Conservation (phyloP, 2,329 filamentous ascomycete genomes). For the Fusarium xyrophilum region DNA sequence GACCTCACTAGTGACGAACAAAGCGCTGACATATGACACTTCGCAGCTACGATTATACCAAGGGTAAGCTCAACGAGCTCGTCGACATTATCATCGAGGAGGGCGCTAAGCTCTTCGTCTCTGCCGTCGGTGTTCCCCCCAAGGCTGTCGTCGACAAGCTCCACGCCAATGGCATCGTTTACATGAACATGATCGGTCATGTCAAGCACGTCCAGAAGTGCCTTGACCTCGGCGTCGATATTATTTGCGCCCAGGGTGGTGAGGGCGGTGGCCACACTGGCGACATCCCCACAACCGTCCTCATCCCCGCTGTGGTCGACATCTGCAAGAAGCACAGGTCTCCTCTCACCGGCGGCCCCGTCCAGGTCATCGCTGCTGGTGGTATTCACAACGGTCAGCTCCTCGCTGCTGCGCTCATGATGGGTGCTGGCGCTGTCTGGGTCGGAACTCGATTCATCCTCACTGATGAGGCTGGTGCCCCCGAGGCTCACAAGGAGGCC, state of each 20-base stretch:
- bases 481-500: slow-evolving; percentile 92
- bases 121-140: slow-evolving; percentile 92
- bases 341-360: slow-evolving; percentile 83
- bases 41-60: slow-evolving; percentile 96
- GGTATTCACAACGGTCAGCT: slow-evolving; percentile 93
- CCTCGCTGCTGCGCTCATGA: slow-evolving; percentile 87
- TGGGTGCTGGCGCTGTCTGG: slow-evolving; percentile 93
- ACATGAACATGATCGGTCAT: slow-evolving; percentile 99
- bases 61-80: slow-evolving; percentile 93
- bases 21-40: slow-evolving; percentile 16
- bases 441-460: slow-evolving; percentile 96
- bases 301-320: slow-evolving; percentile 91
- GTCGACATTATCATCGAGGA: slow-evolving; percentile 92
- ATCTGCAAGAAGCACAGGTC: slow-evolving; percentile 81
- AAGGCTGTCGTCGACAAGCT: slow-evolving; percentile 88
- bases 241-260: slow-evolving; percentile 98
- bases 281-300: slow-evolving; percentile 87
- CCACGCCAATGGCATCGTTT: slow-evolving; percentile 85
- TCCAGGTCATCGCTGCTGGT: slow-evolving; percentile 92
- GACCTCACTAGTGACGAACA: not conserved
- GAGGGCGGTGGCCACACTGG: slow-evolving; percentile 98
- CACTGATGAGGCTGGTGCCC: slow-evolving; percentile 90
- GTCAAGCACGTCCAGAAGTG: slow-evolving; percentile 99
- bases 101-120: slow-evolving; percentile 92
- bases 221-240: slow-evolving; percentile 87